Conservation (phyloP, 1,284 basidiomycete genomes). For the Ganoderma sinense region DNA sequence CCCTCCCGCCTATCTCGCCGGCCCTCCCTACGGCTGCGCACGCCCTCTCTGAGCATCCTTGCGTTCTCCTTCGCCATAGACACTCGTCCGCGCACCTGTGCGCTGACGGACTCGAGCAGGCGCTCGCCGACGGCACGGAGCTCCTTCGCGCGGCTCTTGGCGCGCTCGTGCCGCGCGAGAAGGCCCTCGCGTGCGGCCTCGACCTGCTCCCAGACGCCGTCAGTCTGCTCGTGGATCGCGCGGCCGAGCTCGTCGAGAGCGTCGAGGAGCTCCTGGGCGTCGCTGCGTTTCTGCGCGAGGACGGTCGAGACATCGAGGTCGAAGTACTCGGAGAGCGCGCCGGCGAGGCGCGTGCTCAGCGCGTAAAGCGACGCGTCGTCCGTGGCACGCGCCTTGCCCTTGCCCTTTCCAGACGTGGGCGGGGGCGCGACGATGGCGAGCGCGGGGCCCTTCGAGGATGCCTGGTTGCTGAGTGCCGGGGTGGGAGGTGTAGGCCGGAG, state of each 20-base stretch:
- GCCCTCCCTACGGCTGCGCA: slow-evolving; percentile 32
- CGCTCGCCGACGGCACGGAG: slow-evolving; percentile 55
- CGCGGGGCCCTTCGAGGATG: slow-evolving; percentile 38
- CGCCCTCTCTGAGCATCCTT: slow-evolving; percentile 44
- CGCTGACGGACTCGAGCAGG: slow-evolving; percentile 44
- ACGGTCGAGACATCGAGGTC: slow-evolving; percentile 58
- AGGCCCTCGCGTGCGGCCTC: slow-evolving; percentile 56
- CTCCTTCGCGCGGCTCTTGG: slow-evolving; percentile 63
- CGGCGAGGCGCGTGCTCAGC: slow-evolving; percentile 52
- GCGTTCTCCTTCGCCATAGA: slow-evolving; percentile 58
- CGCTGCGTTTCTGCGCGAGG: slow-evolving; percentile 50
- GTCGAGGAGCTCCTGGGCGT: slow-evolving; percentile 64
- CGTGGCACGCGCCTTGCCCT: slow-evolving; percentile 33
- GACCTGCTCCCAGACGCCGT: slow-evolving; percentile 46
- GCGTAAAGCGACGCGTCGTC: slow-evolving; percentile 43
- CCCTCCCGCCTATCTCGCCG: slow-evolving; percentile 14
- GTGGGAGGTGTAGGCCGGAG: slow-evolving; percentile 45
- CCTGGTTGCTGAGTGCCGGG: slow-evolving; percentile 34
- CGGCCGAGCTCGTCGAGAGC: slow-evolving; percentile 66
- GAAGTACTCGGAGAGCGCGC: slow-evolving; percentile 59
- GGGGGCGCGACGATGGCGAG: slow-evolving; percentile 34
- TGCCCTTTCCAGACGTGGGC: slow-evolving; percentile 26
- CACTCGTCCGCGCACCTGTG: slow-evolving; percentile 45
- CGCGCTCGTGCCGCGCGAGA: slow-evolving; percentile 59
- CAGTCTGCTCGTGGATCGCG: slow-evolving; percentile 52